Base-by-base conservation (phyloP, 345 rosid genomes). In the Balakata baccata region DNA sequence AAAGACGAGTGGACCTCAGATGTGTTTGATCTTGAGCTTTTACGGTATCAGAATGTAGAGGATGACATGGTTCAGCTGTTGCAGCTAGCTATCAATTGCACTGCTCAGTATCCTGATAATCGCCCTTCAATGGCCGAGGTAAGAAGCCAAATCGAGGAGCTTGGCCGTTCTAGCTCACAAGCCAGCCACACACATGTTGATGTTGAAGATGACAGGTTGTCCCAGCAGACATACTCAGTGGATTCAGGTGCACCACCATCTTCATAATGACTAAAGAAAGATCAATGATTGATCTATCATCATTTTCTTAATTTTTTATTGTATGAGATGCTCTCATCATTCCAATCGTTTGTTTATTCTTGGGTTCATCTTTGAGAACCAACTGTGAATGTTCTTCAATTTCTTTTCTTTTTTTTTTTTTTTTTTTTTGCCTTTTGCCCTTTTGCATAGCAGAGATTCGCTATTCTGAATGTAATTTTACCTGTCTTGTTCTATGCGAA, bases 21-120 rank as follows among this genome's bases (percentile, higher is more conserved):
- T 77, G 86, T 84, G 74, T 84, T 84, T 34, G 86, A 84, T 16
- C 64, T n/a, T 4, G 86, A 84, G 70, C 82, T 84, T 60, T 82
- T 84, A 22, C 81, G 84, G 53, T 76, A 79, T 51, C 81, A 81
- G 77, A 78, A 74, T 58, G 86, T 78, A 16, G 86, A 84, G 64
- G 86, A 84, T 11, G 84, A 84, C 18, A 84, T 84, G 86, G 81
- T 84, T 64, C 70, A 76, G 67, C 84, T 84, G 39, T 74, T 84
- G 71, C 84, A 84, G 77, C 86, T 84, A 16, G 86, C 86, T 8
- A 38, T 79, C 38, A 79, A 81, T 25, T 84, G 86, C 54, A 59
- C 82, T 61, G 82, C 77, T 29, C 84, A 81, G 22, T 81, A 81
- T 74, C 86, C 86, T 1, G 86, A 84, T 38, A 84, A 76, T 57